A percentile compares a stretch with the other conserved stretches of the same genome.
phyloP scores from a whole-genome alignment of 2,329 filamentous ascomycete genomes.

The Pseudogymnoascus sp. region DNA sequence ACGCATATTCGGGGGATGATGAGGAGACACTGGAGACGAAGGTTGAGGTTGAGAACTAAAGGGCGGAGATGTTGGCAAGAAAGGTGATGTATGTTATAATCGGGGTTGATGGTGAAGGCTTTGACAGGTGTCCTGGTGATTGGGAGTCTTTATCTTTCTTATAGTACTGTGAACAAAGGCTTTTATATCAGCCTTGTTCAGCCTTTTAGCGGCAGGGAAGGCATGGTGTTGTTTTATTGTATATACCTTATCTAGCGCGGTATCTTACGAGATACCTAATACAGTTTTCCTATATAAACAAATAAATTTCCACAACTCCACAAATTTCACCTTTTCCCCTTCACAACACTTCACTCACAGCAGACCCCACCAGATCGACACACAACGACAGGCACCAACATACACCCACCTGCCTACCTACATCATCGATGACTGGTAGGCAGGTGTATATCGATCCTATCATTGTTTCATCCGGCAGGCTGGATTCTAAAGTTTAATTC shows the following conservation, averaged over 20 bases:
- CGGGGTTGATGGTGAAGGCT: neutral
- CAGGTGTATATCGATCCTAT: neutral
- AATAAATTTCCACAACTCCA: neutral
- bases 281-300: constrained; percentile 3
- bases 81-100: neutral
- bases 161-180: neutral
- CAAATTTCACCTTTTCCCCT: neutral
- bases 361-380: neutral
- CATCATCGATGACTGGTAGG: neutral
- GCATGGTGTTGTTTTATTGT: neutral
- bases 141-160: neutral
- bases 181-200: neutral
- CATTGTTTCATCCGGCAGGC: neutral
- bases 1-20: constrained; percentile 60
- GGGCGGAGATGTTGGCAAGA: neutral
- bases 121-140: neutral
- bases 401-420: neutral
- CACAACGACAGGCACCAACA: neutral
- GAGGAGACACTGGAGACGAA: constrained; percentile 27
- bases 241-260: constrained; percentile 4
- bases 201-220: neutral
- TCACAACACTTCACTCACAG: neutral
- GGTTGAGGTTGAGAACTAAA: neutral
- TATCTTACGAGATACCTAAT: constrained; percentile 5
- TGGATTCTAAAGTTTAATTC: too few relatives aligned